These are phyloP conservation scores for Trypethelium eluteriae DNA, from an alignment of 495 filamentous ascomycete species.

Conservation along the genomic window DNA sequence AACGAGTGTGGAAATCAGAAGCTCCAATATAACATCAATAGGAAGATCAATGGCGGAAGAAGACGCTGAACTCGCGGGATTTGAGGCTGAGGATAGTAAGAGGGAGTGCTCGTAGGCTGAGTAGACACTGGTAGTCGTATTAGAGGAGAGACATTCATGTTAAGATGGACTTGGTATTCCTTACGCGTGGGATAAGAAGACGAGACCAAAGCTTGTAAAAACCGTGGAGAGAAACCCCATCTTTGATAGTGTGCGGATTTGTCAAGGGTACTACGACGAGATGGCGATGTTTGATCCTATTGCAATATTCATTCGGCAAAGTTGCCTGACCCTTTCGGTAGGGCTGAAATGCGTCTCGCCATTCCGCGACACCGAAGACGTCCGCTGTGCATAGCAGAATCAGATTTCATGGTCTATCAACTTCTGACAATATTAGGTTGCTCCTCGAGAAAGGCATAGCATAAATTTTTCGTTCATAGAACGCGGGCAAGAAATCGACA, in stretches of 20 bases:
- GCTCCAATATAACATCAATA: constrained; percentile 39
- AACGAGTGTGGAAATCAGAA: constrained; percentile 36
- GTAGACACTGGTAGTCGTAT: constrained; percentile 35
- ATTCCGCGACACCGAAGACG: too few species aligned
- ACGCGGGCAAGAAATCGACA: not conserved
- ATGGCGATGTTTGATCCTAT: not conserved
- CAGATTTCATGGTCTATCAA: too few species aligned
- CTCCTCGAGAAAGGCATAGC: not conserved
- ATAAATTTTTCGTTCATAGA: not conserved
- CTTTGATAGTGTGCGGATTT: not conserved
- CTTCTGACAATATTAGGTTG: not conserved
- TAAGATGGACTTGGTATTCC: constrained; percentile 1
- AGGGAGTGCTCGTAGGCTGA: constrained; percentile 40
- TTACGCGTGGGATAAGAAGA: constrained; percentile 42
- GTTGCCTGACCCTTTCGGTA: not conserved
- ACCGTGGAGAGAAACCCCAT: constrained; percentile 31
- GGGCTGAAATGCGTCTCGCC: not conserved
- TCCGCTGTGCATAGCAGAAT: too few species aligned
- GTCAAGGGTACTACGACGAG: not conserved
- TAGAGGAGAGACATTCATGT: not conserved
- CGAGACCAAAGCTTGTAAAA: constrained; percentile 33
- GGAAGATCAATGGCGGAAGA: constrained; percentile 29
- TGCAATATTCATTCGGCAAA: constrained; percentile 14
- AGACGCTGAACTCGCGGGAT: constrained; percentile 19
- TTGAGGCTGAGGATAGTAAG: constrained; percentile 21